These are phyloP conservation scores for Cystofilobasidium bisporidii DNA, from an alignment of 768 basidiomycete genomes.

Conservation along the genomic window DNA sequence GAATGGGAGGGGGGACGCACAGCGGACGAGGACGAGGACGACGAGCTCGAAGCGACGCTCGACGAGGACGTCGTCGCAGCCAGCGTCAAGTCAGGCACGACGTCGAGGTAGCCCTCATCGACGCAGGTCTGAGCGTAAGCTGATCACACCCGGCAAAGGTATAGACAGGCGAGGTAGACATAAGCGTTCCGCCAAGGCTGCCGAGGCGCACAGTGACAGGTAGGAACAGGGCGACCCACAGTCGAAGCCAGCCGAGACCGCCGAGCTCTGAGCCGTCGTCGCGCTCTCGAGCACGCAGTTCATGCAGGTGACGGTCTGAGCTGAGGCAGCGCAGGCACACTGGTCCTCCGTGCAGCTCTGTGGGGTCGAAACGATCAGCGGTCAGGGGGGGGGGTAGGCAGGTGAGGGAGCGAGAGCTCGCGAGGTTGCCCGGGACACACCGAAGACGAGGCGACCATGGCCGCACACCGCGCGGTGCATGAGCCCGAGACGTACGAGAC, in stretches of 20 bases:
- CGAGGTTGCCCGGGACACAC: slow-evolving; percentile 5
- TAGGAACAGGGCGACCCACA: not conserved
- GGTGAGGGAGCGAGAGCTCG: too few relatives aligned
- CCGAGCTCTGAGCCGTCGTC: slow-evolving; percentile 1
- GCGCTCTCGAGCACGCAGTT: slow-evolving; percentile 15
- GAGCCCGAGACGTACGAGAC: not conserved
- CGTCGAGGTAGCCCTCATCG: slow-evolving; percentile 8
- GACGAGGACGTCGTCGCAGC: slow-evolving; percentile 2
- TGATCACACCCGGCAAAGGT: too few relatives aligned
- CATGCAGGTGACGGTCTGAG: slow-evolving; percentile 21
- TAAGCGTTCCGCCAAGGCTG: not conserved
- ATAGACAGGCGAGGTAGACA: too few relatives aligned
- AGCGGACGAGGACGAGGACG: slow-evolving; percentile 3
- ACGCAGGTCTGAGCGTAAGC: slow-evolving; percentile 21
- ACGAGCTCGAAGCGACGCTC: not conserved
- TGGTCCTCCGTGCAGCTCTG: slow-evolving; percentile 17
- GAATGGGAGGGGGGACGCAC: too few relatives aligned
- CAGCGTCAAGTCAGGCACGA: not conserved
- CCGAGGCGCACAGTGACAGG: not conserved
- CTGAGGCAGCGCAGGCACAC: slow-evolving; percentile 20
- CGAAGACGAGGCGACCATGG: slow-evolving; percentile 10
- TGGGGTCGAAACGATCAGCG: too few relatives aligned
- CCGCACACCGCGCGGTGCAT: slow-evolving; percentile 11
- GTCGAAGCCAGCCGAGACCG: slow-evolving; percentile 5
- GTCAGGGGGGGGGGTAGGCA: too few relatives aligned